Evolutionary conservation across 225 moss, liverwort and hornwort species (phyloP).

Genomic region (Physcomitrellopsis africana): DNA sequence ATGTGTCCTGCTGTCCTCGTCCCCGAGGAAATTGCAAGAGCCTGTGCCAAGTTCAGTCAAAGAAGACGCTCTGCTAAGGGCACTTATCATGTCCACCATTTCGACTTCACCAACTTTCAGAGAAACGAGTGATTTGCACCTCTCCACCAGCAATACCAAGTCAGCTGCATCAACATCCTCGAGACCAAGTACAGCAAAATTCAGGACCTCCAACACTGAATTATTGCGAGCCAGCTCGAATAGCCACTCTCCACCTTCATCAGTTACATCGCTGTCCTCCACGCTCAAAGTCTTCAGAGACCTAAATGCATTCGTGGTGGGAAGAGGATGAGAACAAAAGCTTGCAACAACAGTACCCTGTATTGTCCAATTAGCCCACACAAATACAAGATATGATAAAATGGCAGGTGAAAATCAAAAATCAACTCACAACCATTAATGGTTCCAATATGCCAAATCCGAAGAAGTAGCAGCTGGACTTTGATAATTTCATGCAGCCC

Average conservation of each 20-base stretch:
- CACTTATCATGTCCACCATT: slow-evolving; percentile 57
- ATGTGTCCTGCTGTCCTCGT: slow-evolving; percentile 28
- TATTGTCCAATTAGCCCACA: too few species aligned
- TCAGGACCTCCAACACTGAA: slow-evolving; percentile 66
- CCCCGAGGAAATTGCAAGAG: slow-evolving; percentile 47
- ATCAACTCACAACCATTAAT: too few species aligned
- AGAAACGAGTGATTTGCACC: slow-evolving; percentile 73
- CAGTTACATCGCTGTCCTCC: slow-evolving; percentile 65
- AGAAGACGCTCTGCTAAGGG: slow-evolving; percentile 44
- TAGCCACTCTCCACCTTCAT: slow-evolving; percentile 65
- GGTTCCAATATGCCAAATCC: too few species aligned
- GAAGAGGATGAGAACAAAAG: background rate
- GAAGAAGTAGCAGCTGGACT: too few species aligned
- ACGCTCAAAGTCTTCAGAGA: slow-evolving; percentile 66
- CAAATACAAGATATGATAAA: too few species aligned
- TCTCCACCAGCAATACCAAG: slow-evolving; percentile 69
- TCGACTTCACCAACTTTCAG: slow-evolving; percentile 82
- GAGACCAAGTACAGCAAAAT: slow-evolving; percentile 58
- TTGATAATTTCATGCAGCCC: too few species aligned
- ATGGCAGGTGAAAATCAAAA: too few species aligned
- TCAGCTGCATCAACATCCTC: slow-evolving; percentile 49
- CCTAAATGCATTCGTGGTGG: slow-evolving; percentile 35
- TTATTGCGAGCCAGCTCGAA: slow-evolving; percentile 59
- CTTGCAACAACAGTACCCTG: background rate
- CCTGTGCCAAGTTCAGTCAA: slow-evolving; percentile 81